Evolutionary conservation across 257 asterid genomes (phyloP), one percentile per base, ranked within the genome.

Genomic region (Solanum pimpinellifolium): DNA sequence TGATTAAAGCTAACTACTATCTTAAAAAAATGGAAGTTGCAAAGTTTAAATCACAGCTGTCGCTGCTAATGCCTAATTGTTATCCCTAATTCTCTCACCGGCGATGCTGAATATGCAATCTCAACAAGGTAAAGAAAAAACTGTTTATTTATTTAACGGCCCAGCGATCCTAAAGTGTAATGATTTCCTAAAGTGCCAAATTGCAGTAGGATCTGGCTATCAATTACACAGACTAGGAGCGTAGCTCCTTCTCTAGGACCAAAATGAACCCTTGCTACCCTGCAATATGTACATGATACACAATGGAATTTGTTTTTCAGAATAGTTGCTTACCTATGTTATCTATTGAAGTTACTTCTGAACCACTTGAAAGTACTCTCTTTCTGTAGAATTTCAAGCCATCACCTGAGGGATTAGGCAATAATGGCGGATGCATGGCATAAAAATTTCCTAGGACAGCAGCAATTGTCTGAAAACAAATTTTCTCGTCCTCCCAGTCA

Each of bases 391-490:
- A 94, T 88, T 94, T 91, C 92, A 94, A 80, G 87, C 95, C 94
- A 77, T 93, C 93, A 27, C 96, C 96, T n/a, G 96, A 93, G 59
- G 99, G 99, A 86, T 94, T 95, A 70, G 99, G 99, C 91, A 97
- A 87, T 89, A 97, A n/a, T 16, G 99, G 99, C 69, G 98, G 97
- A 92, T 95, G 96, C 86, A 97, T 90, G 78, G 98, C 98, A 82
- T 97, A 95, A 88, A 95, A 97, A 88, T 91, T 93, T 77, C 96
- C 99, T 85, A 97, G 93, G 85, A 98, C 96, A 91, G 98, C 99
- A 89, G 99, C 98, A 87, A 97, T 92, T 66, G 98, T 92, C 90
- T 94, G 97, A 88, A 97, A 95, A 91, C 99, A 97, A 42, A 85
- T 52, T 91, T 90, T 94, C 94, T 97, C 99, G 27, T 94, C 94